A percentile compares a stretch with the other conserved stretches of the same genome.
These are phyloP conservation scores for Chrysosporium keratinophilum DNA, from an alignment of 2,329 filamentous ascomycete genomes.

Conservation along the genomic window DNA sequence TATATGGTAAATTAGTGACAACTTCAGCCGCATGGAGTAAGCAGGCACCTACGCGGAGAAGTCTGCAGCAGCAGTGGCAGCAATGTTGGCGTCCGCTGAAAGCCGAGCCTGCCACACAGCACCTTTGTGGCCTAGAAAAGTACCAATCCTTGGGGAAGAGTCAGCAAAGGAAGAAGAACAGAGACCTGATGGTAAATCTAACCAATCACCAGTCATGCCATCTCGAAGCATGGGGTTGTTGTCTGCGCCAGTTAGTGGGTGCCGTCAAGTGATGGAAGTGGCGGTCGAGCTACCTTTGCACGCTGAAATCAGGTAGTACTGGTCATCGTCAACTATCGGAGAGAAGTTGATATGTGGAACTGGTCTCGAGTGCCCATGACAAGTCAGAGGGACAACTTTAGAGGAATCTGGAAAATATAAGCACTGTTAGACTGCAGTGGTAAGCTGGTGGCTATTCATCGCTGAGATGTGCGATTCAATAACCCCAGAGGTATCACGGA, in stretches of 20 bases:
- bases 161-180: neutral
- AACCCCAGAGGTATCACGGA: neutral
- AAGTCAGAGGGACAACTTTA: conserved; percentile 65
- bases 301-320: conserved; percentile 86
- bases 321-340: conserved; percentile 67
- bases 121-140: conserved; percentile 95
- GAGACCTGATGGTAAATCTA: conserved; percentile 21
- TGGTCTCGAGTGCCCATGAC: conserved; percentile 85
- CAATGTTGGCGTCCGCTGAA: conserved; percentile 74
- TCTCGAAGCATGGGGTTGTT: conserved; percentile 98
- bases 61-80: conserved; percentile 88
- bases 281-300: conserved; percentile 58
- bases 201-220: conserved; percentile 91
- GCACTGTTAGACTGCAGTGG: neutral
- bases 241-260: conserved; percentile 47
- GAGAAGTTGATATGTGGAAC: conserved; percentile 90
- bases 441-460: neutral
- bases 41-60: conserved; percentile 66
- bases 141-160: conserved; percentile 59
- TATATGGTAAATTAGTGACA: conserved; percentile 11
- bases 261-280: neutral
- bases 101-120: conserved; percentile 94
- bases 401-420: conserved; percentile 15
- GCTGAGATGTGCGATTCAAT: neutral
- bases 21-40: neutral